phyloP scores from a whole-genome alignment of 129 eudicot genomes.

The Ambrosia trifida region DNA sequence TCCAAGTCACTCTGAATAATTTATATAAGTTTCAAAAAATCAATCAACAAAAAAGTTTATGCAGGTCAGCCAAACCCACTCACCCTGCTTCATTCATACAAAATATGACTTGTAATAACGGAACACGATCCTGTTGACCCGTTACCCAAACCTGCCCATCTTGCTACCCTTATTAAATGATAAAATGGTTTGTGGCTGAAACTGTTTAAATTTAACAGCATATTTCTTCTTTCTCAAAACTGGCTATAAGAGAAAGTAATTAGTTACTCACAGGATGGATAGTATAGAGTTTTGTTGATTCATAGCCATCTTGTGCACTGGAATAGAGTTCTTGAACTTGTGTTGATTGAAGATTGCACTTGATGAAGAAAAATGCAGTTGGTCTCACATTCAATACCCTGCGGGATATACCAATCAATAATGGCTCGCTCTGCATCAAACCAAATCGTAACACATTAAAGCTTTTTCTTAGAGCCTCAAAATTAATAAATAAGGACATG shows the following conservation, averaged over 20 bases:
- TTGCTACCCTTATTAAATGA: background rate
- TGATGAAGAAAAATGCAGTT: constrained; percentile 93
- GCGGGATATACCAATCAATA: constrained; percentile 88
- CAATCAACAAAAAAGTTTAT: background rate
- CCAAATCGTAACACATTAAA: constrained; percentile 1
- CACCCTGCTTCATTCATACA: background rate
- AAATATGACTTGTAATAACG: background rate
- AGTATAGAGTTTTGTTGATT: constrained; percentile 80
- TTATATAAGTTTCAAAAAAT: background rate
- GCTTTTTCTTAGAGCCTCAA: background rate
- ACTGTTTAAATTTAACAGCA: background rate
- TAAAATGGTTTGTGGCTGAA: background rate
- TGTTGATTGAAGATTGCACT: constrained; percentile 73
- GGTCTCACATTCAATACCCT: constrained; percentile 87
- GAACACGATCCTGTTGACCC: background rate
- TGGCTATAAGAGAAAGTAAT: background rate
- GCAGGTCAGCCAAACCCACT: background rate
- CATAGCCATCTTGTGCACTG: constrained; percentile 86
- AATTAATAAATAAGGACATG: background rate
- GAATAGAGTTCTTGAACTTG: constrained; percentile 71
- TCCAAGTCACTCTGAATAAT: constrained; percentile 61
- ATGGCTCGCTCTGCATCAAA: constrained; percentile 58
- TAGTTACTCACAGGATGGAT: constrained; percentile 56
- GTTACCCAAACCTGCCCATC: background rate
- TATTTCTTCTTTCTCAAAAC: no score